Evolutionary conservation across 805 yeast genomes (phyloP).

Genomic region (Lachancea waltii): DNA sequence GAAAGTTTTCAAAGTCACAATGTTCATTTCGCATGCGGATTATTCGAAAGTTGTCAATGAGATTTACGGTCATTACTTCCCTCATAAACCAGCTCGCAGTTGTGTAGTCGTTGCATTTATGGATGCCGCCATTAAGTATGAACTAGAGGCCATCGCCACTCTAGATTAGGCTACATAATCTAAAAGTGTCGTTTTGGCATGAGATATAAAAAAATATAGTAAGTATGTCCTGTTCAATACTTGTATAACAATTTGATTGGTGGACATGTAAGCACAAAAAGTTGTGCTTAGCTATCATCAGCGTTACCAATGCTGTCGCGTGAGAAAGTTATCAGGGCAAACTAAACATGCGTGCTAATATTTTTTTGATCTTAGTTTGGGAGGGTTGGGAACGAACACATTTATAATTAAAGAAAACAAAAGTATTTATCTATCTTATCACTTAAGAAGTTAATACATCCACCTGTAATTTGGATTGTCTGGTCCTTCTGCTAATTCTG

Average conservation of each 20-base stretch:
- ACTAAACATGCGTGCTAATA: too few species aligned
- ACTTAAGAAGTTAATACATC: conserved; percentile 33
- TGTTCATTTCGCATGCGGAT: conserved; percentile 39
- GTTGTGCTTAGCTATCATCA: too few species aligned
- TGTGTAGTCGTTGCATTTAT: conserved; percentile 45
- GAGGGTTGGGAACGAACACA: neutral
- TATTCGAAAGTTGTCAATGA: conserved; percentile 38
- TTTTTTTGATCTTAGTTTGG: too few species aligned
- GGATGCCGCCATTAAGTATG: conserved; percentile 41
- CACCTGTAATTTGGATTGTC: conserved; percentile 40
- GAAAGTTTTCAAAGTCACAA: conserved; percentile 41
- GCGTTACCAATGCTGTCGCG: too few species aligned
- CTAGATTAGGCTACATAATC: conserved; percentile 12
- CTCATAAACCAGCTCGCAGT: conserved; percentile 44
- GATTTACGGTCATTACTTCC: conserved; percentile 41
- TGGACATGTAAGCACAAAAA: too few species aligned
- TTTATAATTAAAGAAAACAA: neutral
- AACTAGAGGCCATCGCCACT: conserved; percentile 42
- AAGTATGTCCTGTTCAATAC: too few species aligned
- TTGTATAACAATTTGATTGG: too few species aligned
- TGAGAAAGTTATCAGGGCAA: too few species aligned
- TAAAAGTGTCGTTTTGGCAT: neutral
- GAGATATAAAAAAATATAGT: too few species aligned
- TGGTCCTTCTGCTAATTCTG: conserved; percentile 40
- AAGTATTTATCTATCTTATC: neutral